A percentile compares a stretch with the other conserved stretches of the same genome.
phyloP scores from a whole-genome alignment of 139 green algal species.

The Astrephomene gubernaculifera region DNA sequence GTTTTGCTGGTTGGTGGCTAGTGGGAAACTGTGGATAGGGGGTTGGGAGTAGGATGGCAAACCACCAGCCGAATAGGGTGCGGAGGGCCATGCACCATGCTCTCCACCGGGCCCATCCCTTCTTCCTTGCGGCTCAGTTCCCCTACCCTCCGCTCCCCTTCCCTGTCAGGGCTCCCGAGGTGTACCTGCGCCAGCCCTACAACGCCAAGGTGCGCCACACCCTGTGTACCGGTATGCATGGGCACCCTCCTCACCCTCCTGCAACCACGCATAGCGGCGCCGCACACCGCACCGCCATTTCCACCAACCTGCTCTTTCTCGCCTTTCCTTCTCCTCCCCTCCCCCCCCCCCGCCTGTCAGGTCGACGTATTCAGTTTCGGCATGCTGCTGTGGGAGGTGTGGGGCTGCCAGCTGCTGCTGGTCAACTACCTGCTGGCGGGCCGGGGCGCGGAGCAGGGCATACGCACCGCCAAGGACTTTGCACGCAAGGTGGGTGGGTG shows the following conservation, averaged over 20 bases:
- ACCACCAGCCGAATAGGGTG: too few species aligned
- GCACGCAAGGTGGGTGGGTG: neutral
- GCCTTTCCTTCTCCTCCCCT: neutral
- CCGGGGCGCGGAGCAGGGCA: neutral
- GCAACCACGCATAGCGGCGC: neutral
- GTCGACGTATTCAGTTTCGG: conserved; percentile 12
- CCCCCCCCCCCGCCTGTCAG: neutral
- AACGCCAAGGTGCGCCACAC: conserved; percentile 1
- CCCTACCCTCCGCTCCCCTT: neutral
- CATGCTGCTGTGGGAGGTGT: conserved; percentile 27
- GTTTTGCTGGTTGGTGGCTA: neutral
- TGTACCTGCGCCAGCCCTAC: conserved; percentile 3
- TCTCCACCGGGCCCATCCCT: too few species aligned
- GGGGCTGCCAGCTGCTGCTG: neutral
- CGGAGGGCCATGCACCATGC: too few species aligned
- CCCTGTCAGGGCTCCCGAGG: neutral
- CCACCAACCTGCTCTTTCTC: neutral
- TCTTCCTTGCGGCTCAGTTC: too few species aligned
- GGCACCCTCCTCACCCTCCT: too few species aligned
- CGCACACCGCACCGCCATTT: neutral
- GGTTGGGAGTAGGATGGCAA: neutral
- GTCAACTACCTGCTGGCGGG: neutral
- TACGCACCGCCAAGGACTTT: neutral
- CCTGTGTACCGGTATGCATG: neutral
- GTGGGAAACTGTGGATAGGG: neutral